Conservation (phyloP, 345 rosid genomes). For the Salix koriyanagi region DNA sequence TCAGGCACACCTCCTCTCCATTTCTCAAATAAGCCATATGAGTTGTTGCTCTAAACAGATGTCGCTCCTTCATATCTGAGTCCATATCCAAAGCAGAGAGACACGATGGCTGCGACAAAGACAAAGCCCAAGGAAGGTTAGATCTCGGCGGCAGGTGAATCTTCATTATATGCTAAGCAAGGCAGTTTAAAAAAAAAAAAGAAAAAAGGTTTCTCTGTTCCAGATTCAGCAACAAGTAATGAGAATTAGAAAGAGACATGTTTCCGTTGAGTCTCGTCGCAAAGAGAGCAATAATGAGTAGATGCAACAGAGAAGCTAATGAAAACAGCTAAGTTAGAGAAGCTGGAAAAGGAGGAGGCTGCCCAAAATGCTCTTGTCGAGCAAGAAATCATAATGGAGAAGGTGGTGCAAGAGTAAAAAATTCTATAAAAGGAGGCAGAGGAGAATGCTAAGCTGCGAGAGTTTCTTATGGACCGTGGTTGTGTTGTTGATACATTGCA, state of each 20-base stretch:
- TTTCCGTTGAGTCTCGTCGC: no score
- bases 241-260: no score
- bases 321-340: constrained; percentile 39
- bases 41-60: not conserved
- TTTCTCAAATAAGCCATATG: no score
- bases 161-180: no score
- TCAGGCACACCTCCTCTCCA: no score
- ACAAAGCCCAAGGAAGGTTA: constrained; percentile 39
- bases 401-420: constrained; percentile 73
- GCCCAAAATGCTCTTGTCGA: constrained; percentile 54
- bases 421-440: constrained; percentile 63
- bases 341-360: constrained; percentile 42
- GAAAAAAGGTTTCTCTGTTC: no score
- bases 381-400: constrained; percentile 67
- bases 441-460: constrained; percentile 71
- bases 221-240: no score
- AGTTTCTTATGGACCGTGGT: constrained; percentile 82
- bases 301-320: constrained; percentile 49
- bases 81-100: constrained; percentile 44
- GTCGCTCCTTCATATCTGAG: constrained; percentile 40
- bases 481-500: constrained; percentile 64
- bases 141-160: constrained; percentile 31
- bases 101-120: constrained; percentile 32
- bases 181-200: no score
- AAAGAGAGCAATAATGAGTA: constrained; percentile 12